Percentiles rank a stretch among this genome's conserved stretches.
phyloP scores from a whole-genome alignment of 768 basidiomycete genomes.

The Phaeotremella fagi region DNA sequence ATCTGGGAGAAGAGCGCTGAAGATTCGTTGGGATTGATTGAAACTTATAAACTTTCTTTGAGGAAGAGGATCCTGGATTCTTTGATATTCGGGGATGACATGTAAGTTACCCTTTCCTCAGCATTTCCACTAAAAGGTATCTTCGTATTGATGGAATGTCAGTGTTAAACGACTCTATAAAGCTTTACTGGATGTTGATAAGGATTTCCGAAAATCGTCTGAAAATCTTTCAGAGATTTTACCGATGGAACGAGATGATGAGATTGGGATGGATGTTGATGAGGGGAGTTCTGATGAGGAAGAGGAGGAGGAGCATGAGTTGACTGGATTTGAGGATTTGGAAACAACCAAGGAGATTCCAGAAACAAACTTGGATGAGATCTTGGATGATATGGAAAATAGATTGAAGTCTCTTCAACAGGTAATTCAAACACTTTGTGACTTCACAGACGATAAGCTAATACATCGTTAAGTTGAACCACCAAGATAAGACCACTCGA shows the following conservation, averaged over 20 bases:
- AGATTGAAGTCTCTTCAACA: slow-evolving; percentile 4
- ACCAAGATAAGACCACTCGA: background rate
- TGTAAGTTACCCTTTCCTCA: slow-evolving; percentile 8
- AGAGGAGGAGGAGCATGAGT: background rate
- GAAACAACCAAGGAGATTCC: background rate
- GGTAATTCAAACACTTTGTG: slow-evolving; percentile 3
- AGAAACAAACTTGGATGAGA: background rate
- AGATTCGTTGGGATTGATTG: background rate
- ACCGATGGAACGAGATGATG: background rate
- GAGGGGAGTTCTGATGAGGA: background rate
- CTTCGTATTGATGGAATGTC: background rate
- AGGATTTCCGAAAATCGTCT: background rate
- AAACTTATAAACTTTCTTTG: background rate
- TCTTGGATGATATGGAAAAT: slow-evolving; percentile 11
- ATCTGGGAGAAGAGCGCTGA: slow-evolving; percentile 1
- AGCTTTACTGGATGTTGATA: background rate
- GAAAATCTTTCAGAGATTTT: background rate
- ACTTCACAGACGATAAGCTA: background rate
- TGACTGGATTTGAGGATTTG: slow-evolving; percentile 2
- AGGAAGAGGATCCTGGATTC: slow-evolving; percentile 2
- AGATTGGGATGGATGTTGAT: background rate
- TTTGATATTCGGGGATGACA: slow-evolving; percentile 9
- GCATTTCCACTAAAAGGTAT: background rate
- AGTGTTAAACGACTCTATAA: background rate
- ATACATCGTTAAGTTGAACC: background rate